Conservation (phyloP, 2,329 filamentous ascomycete species). For the Ophiostoma novo-ulmi region DNA sequence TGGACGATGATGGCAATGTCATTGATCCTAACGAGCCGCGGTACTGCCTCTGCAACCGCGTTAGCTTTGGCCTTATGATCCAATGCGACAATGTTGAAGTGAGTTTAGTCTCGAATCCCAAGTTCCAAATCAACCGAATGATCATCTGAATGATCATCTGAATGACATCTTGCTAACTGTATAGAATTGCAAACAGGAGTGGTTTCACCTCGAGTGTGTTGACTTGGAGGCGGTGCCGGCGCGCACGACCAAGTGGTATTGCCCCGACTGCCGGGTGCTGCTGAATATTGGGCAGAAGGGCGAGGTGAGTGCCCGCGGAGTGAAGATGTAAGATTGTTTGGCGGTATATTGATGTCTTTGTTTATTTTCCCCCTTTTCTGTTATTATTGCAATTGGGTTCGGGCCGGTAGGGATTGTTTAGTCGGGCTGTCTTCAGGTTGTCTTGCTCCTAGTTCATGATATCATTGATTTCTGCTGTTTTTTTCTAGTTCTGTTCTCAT, state of each 20-base stretch:
- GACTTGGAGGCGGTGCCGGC: constrained; percentile 62
- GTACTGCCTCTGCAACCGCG: constrained; percentile 74
- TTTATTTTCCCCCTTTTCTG: not conserved
- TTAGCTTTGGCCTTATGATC: constrained; percentile 80
- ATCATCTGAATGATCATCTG: not conserved
- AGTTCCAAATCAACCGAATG: not conserved
- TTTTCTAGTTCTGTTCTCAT: not conserved
- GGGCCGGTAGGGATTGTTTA: not conserved
- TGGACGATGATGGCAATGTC: constrained; percentile 62
- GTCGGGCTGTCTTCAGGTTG: not conserved
- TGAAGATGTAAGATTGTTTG: constrained; percentile 39
- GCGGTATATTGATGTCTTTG: not conserved
- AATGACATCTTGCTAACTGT: not conserved
- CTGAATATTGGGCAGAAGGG: constrained; percentile 60
- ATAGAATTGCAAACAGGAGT: constrained; percentile 69
- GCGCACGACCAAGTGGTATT: constrained; percentile 77
- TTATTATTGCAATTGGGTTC: not conserved
- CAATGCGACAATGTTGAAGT: constrained; percentile 74
- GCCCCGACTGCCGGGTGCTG: constrained; percentile 64
- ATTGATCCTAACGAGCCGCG: constrained; percentile 71
- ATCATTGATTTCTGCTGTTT: not conserved
- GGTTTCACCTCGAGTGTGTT: constrained; percentile 80
- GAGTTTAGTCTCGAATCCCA: constrained; percentile 37
- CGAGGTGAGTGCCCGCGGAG: constrained; percentile 55
- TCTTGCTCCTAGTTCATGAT: not conserved